phyloP scores from a whole-genome alignment of 2,329 filamentous ascomycete species.

The Huntiella decipiens region DNA sequence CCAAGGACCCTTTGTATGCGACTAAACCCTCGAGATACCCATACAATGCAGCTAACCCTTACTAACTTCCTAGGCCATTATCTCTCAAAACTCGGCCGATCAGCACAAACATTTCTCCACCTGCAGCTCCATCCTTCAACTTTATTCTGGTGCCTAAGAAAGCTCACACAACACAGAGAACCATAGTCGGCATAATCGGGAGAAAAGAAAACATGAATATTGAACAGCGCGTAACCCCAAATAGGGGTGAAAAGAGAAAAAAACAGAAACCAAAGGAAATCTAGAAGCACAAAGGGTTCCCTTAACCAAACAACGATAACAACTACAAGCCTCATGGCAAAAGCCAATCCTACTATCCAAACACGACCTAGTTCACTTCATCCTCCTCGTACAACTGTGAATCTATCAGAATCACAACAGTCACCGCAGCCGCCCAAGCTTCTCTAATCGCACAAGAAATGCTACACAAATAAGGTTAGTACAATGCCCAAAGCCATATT shows the following conservation, averaged over 20 bases:
- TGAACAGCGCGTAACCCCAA: not conserved
- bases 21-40: too few species aligned
- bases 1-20: too few species aligned
- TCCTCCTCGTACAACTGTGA: slow-evolving; percentile 18
- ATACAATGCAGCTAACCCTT: too few species aligned
- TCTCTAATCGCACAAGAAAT: slow-evolving; percentile 58
- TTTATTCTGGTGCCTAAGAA: not conserved
- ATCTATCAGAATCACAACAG: slow-evolving; percentile 51
- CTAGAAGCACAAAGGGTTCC: not conserved
- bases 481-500: not conserved
- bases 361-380: slow-evolving; percentile 2
- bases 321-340: not conserved
- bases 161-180: too few species aligned
- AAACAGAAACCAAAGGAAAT: not conserved
- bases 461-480: slow-evolving; percentile 19
- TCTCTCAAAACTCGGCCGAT: not conserved
- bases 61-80: too few species aligned
- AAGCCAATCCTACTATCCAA: not conserved
- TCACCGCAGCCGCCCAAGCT: slow-evolving; percentile 54
- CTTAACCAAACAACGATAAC: not conserved
- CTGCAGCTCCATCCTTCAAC: not conserved
- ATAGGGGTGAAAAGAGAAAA: slow-evolving; percentile 1
- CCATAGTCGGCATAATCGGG: too few species aligned
- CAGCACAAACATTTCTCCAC: not conserved
- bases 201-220: not conserved